Base-by-base conservation (phyloP, 2,329 filamentous ascomycete species). In the Cadophora sp. region DNA sequence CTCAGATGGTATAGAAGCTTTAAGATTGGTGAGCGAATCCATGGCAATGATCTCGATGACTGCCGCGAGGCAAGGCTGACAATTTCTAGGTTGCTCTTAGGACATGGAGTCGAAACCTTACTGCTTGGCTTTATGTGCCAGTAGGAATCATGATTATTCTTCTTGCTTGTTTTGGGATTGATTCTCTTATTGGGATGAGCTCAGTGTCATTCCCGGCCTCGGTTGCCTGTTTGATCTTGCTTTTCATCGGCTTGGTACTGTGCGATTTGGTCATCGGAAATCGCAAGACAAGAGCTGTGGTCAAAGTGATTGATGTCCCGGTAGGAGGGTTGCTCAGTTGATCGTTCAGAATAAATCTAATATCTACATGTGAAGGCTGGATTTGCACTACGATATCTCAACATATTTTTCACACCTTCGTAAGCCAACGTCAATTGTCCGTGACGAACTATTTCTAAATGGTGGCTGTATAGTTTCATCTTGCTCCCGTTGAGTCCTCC, bases 361-460 rank as follows among this genome's bases (percentile, higher is more conserved):
- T 19, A 4, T 43, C 11, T 48, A 51, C 16, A 22, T 63, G 19
- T 46, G 16, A 68, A 88, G 85, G 84, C 84, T 56, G 83, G 84
- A 8, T 89, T 86, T 82, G 83, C 85, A 6, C 79, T 89, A 29
- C 81, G 83, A 53, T 89, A 86, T 81, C 87, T 89, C 72, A 87
- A 84, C 66, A 78, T 88, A 62, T 83, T 87, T 71, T 89, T 89
- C 72, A 86, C 84, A 2, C 87, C 86, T 9, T 84, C 86, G 72
- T 74, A 66, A 72, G 73, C 34, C 24, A 22, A 3, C 27, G 12
- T 37, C 16, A 24, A 22, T 16, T 11, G 37, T 0, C 2, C 37
- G 11, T 3, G 29, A 3, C 31, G 6, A 60, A 40, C 2, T 19
- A 3, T 59, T 19, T 43, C 29, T 26, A 40, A 60, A 34, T 22